Base-by-base conservation (phyloP, 2,329 filamentous ascomycete species). In the Aureobasidium subglaciale region DNA sequence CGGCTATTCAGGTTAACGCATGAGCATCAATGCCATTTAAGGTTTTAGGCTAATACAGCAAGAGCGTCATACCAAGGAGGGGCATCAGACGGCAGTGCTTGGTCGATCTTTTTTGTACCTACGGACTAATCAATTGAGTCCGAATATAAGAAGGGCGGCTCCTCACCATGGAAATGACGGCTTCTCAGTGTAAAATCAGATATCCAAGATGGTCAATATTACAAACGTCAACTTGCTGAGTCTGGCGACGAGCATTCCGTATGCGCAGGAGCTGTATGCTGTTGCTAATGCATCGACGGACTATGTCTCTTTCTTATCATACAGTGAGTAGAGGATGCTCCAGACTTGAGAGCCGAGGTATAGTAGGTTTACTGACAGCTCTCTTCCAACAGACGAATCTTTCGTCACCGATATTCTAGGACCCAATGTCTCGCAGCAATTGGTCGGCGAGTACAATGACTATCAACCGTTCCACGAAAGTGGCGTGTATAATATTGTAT, bases 391-490 rank as follows among this genome's bases (percentile, higher is more conserved):
- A 58, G 59, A 67, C 34, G 60, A 63, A 15, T 58, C 62, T 9
- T 69, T 69, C 56, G 49, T 62, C 22, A 62, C 57, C 40, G 60
- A 65, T 42, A 62, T 69, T n/a, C 59, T 69, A 10, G 67, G 67
- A 8, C 45, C 59, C n/a, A 65, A 68, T 50, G 63, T 61, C 15
- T 63, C 66, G 5, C 61, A 64, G 37, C 45, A 63, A 24, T 55
- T 68, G 15, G 61, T 68, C 10, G 56, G 62, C 4, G 56, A 63
- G 16, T 52, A 61, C 2, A 43, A 30, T 8, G 29, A 62, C 6
- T 68, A 61, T 56, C 56, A 63, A 25, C 66, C 67, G n/a, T 69
- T 69, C 55, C 74, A 76, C 61, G 74, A 76, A 60, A 65, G 65
- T 11, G 68, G 68, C 24, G 63, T 68, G 16, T 70, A 68, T 59